These are phyloP conservation scores for Aspergillus persii DNA, from an alignment of 2,329 filamentous ascomycete species.

Conservation along the genomic window DNA sequence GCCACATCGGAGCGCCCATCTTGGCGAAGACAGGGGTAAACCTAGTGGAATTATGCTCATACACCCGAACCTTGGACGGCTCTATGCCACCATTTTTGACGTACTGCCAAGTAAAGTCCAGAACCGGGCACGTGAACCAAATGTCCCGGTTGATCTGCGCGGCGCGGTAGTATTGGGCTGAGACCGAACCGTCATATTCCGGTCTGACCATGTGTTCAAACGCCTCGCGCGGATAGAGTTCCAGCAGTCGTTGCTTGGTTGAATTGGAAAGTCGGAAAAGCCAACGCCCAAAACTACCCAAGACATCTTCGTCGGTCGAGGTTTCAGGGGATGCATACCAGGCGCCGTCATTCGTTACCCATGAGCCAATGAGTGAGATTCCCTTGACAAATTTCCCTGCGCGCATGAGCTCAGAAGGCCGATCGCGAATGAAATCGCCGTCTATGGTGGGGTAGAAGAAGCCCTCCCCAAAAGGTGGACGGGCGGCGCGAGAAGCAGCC, in stretches of 20 bases:
- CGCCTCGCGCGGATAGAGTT: slow-evolving; percentile 18
- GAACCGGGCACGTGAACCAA: slow-evolving; percentile 32
- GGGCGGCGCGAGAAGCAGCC: slow-evolving; percentile 18
- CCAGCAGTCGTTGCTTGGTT: slow-evolving; percentile 19
- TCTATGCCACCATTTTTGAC: slow-evolving; percentile 16
- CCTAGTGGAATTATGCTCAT: slow-evolving; percentile 30
- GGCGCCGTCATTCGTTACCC: slow-evolving; percentile 21
- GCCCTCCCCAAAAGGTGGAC: slow-evolving; percentile 19
- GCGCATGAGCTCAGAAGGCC: slow-evolving; percentile 26
- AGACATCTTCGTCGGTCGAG: slow-evolving; percentile 16
- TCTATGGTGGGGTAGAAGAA: slow-evolving; percentile 25
- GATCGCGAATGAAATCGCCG: slow-evolving; percentile 23
- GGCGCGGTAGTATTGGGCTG: slow-evolving; percentile 34
- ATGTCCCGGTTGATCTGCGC: slow-evolving; percentile 33
- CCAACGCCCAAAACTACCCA: slow-evolving; percentile 17
- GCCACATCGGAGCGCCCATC: slow-evolving; percentile 35
- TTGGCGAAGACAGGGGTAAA: slow-evolving; percentile 23
- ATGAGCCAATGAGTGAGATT: slow-evolving; percentile 15
- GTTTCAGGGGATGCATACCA: slow-evolving; percentile 16
- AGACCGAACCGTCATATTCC: slow-evolving; percentile 15
- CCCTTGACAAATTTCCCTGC: slow-evolving; percentile 22
- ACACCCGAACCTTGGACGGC: slow-evolving; percentile 21
- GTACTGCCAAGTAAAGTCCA: slow-evolving; percentile 35
- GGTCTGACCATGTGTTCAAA: slow-evolving; percentile 12
- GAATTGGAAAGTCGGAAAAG: slow-evolving; percentile 10